These are phyloP conservation scores for Paraconiothyrium sp. DNA, from an alignment of 2,329 filamentous ascomycete genomes.

Conservation along the genomic window DNA sequence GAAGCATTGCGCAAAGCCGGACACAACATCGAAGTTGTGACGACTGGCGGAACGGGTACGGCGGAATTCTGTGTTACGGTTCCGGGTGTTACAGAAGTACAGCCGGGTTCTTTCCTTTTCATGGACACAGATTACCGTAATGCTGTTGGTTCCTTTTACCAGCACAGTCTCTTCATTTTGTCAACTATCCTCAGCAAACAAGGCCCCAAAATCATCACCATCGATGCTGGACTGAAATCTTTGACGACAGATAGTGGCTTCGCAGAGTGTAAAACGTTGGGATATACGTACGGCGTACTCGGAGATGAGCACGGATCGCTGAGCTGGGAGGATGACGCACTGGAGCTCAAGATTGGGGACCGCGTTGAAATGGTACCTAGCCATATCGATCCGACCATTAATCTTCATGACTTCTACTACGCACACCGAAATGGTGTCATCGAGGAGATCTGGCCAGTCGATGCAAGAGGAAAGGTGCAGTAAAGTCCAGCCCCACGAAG, in stretches of 20 bases:
- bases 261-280: conserved; percentile 56
- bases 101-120: conserved; percentile 65
- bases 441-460: conserved; percentile 63
- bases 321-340: conserved; percentile 52
- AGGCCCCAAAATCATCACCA: conserved; percentile 56
- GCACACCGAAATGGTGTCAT: conserved; percentile 59
- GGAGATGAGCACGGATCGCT: conserved; percentile 63
- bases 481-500: conserved; percentile 29
- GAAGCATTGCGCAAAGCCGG: conserved; percentile 54
- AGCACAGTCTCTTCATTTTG: conserved; percentile 60
- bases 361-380: conserved; percentile 63
- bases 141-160: conserved; percentile 60
- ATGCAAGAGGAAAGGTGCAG: conserved; percentile 62
- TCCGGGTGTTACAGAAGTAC: conserved; percentile 62
- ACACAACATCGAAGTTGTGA: conserved; percentile 60
- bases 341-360: conserved; percentile 55
- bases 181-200: conserved; percentile 61
- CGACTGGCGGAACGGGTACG: conserved; percentile 63
- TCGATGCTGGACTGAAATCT: conserved; percentile 61
- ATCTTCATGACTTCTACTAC: conserved; percentile 63
- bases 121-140: conserved; percentile 68
- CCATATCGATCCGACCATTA: conserved; percentile 65
- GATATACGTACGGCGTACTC: conserved; percentile 57
- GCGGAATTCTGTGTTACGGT: conserved; percentile 63
- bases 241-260: conserved; percentile 63